phyloP scores from a whole-genome alignment of 73 alveolate species.

The Tetrahymena thermophila region DNA sequence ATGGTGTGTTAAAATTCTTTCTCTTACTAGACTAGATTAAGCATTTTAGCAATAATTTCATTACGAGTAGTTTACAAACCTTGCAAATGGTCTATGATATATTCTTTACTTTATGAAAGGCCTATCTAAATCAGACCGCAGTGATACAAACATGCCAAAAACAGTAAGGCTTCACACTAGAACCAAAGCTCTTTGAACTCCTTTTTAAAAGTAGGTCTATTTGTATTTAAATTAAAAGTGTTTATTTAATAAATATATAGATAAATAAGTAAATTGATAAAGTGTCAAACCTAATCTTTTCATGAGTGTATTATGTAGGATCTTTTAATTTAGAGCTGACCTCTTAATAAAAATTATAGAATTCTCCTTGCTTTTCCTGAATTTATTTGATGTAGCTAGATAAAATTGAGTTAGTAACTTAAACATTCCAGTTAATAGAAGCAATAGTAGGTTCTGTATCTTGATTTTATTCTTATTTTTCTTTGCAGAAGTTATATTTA shows the following conservation, averaged over 20 bases:
- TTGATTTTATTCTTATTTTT: neutral
- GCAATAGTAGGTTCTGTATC: neutral
- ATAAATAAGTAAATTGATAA: too few species aligned
- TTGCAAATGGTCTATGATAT: constrained; percentile 10
- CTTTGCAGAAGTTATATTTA: neutral
- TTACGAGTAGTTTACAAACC: constrained; percentile 29
- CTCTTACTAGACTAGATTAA: constrained; percentile 10
- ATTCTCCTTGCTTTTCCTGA: constrained; percentile 20
- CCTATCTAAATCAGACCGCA: constrained; percentile 10
- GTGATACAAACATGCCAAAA: constrained; percentile 22
- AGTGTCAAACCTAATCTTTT: neutral
- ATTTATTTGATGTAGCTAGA: neutral
- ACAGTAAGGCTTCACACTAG: constrained; percentile 10
- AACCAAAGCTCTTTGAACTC: constrained; percentile 3
- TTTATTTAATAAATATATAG: too few species aligned
- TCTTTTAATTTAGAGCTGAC: constrained; percentile 5
- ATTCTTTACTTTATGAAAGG: neutral
- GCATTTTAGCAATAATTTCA: constrained; percentile 27
- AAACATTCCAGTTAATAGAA: neutral
- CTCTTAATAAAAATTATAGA: constrained; percentile 10
- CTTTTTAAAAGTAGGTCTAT: constrained; percentile 21
- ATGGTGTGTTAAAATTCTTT: constrained; percentile 18
- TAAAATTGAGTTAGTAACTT: neutral
- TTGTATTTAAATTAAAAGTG: neutral
- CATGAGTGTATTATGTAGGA: constrained; percentile 18